Conservation (phyloP, 208 protist genomes). For the Angomonas desouzai region DNA sequence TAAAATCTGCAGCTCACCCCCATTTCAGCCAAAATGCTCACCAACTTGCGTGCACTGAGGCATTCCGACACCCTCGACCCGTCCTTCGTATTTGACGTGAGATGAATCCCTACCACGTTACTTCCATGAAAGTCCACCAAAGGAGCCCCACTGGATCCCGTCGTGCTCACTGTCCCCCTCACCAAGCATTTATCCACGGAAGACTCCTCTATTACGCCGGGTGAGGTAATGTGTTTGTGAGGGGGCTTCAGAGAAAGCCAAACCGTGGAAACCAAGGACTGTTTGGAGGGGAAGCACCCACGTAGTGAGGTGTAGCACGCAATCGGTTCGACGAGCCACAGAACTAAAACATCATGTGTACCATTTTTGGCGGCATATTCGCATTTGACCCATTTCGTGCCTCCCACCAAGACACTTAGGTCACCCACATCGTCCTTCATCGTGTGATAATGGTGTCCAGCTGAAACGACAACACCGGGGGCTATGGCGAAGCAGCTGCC, state of each 20-base stretch:
- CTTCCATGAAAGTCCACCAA: conserved; percentile 79
- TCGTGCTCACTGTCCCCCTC: conserved; percentile 74
- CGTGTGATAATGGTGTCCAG: conserved; percentile 80
- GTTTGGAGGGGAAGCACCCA: conserved; percentile 51
- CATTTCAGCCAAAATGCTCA: conserved; percentile 72
- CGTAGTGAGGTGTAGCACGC: conserved; percentile 34
- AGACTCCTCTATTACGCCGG: conserved; percentile 75
- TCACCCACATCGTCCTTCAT: conserved; percentile 75
- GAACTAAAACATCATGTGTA: conserved; percentile 53
- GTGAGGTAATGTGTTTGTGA: conserved; percentile 71
- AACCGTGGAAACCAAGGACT: conserved; percentile 60
- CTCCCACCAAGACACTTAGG: conserved; percentile 52
- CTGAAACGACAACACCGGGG: conserved; percentile 50
- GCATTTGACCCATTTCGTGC: conserved; percentile 28
- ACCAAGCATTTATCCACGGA: conserved; percentile 37
- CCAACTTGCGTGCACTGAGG: conserved; percentile 63
- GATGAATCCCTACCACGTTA: conserved; percentile 75
- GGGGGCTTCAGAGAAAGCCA: conserved; percentile 77
- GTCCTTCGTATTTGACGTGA: conserved; percentile 75
- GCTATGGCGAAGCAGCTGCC: conserved; percentile 75
- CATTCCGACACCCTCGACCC: conserved; percentile 81
- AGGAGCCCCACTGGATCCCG: conserved; percentile 77
- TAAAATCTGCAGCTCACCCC: conserved; percentile 33
- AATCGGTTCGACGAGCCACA: conserved; percentile 58
- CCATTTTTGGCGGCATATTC: conserved; percentile 65